Base-by-base conservation (phyloP, 2,329 filamentous ascomycete genomes). In the Myriosclerotinia duriaeana region DNA sequence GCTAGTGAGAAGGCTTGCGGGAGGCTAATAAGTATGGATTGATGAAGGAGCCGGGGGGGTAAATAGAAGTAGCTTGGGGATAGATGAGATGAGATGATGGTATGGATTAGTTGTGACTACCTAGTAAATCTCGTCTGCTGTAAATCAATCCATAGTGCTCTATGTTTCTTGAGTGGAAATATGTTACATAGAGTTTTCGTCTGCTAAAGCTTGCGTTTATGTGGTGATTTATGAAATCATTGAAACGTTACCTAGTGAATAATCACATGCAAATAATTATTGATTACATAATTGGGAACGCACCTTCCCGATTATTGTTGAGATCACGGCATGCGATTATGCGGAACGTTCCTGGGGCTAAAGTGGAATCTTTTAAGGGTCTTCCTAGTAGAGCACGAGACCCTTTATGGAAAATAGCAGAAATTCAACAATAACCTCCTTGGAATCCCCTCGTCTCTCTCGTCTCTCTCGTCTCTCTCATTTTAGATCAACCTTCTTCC, bases 261-360 rank as follows among this genome's bases (percentile, higher is more conserved):
- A n/a, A n/a, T 58, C 55, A 58, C 55, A 58, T 58, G 55, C 22
- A 34, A 58, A 58, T 30, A n/a, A n/a, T 58, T 44, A 30, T n/a
- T 20, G 38, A 44, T 58, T 58, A 58, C 55, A 22, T 58, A 58
- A 58, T 14, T 58, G 40, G 30, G 22, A 44, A 30, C 8, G 15
- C 14, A 58, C 38, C 22, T 44, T 58, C 55, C 55, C 40, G 55
- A 44, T 58, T 26, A 26, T 26, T 30, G 54, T 58, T 40, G 30
- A 34, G 30, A 34, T 34, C 6, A 34, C 30, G 30, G 30, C 6
- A 34, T 58, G 54, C 30, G 40, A 58, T 58, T 58, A 58, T 58
- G 55, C 55, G 55, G 55, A 58, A 58, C 20, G 55, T 58, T 58
- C 55, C 55, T 58, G 55, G 38, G 54, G 36, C 22, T 55, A 53